Conservation (phyloP, 73 alveolate species). For the Breviolum minutum region DNA sequence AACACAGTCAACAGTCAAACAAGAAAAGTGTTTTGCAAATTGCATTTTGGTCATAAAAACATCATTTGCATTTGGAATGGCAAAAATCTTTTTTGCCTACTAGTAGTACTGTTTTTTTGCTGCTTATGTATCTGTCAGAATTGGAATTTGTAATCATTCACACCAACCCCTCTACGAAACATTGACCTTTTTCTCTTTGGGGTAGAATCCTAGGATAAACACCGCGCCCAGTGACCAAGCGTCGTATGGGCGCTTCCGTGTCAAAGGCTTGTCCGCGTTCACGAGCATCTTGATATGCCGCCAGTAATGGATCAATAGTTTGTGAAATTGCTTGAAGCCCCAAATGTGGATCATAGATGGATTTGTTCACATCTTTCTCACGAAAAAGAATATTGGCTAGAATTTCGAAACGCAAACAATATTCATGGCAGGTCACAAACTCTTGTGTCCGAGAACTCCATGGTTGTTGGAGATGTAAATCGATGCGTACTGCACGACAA, state of each 20-base stretch:
- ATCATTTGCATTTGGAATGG: no score
- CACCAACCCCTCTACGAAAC: no score
- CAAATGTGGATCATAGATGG: conserved; percentile 13
- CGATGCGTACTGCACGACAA: conserved; percentile 55
- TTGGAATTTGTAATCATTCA: no score
- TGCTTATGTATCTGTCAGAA: no score
- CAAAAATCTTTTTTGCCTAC: no score
- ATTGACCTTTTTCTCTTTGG: no score
- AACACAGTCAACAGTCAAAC: no score
- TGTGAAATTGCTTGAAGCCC: conserved; percentile 70
- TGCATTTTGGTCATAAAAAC: no score
- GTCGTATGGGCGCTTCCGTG: conserved; percentile 13
- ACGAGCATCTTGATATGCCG: conserved; percentile 48
- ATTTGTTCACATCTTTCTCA: neutral
- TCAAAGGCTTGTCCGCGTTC: neutral
- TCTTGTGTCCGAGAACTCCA: conserved; percentile 14
- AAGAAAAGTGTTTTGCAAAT: no score
- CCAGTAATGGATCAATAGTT: conserved; percentile 53
- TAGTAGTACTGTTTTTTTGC: no score
- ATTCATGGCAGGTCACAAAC: conserved; percentile 69
- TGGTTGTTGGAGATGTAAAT: conserved; percentile 70
- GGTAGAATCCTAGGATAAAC: no score
- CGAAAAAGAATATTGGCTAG: neutral
- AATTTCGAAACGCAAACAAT: conserved; percentile 55
- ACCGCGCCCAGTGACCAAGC: conserved; percentile 13